phyloP scores from a whole-genome alignment of 352 stramenopile genomes.

The Phytophthora pseudosyringae region DNA sequence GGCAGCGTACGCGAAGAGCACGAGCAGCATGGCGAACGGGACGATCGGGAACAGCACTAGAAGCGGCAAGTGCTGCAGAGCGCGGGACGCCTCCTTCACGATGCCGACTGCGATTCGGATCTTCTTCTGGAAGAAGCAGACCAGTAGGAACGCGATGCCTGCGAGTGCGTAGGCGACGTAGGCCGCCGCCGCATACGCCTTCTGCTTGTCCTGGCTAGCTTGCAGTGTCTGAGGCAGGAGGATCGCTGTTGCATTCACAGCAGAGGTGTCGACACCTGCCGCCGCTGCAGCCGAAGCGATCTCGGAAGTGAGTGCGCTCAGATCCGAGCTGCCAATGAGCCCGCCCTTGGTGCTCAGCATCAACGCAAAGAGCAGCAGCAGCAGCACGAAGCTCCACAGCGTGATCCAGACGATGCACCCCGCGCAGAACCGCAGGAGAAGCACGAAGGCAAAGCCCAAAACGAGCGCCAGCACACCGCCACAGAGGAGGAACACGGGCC shows the following conservation, averaged over 20 bases:
- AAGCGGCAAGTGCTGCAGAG: conserved; percentile 64
- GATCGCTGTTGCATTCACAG: conserved; percentile 27
- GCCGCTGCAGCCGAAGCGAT: conserved; percentile 47
- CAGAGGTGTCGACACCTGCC: conserved; percentile 41
- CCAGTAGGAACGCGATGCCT: conserved; percentile 71
- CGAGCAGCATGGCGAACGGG: conserved; percentile 67
- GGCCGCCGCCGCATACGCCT: conserved; percentile 63
- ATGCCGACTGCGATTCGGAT: conserved; percentile 79
- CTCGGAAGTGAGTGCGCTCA: conserved; percentile 48
- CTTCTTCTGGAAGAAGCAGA: conserved; percentile 87
- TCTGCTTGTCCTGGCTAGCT: conserved; percentile 62
- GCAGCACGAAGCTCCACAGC: conserved; percentile 69
- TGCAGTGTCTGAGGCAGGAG: conserved; percentile 60
- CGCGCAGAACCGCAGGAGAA: conserved; percentile 76
- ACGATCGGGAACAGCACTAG: conserved; percentile 73
- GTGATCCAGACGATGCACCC: conserved; percentile 78
- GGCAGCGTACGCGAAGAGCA: conserved; percentile 67
- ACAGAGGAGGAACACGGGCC: conserved; percentile 54
- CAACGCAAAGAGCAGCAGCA: conserved; percentile 73
- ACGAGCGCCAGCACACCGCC: conserved; percentile 56
- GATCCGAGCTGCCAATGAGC: conserved; percentile 59
- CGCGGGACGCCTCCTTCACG: conserved; percentile 78
- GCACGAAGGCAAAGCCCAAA: conserved; percentile 71
- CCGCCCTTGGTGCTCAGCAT: conserved; percentile 80
- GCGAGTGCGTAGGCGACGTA: conserved; percentile 70